Conservation (phyloP, 352 stramenopile genomes). For the Thraustochytrium sp. region DNA sequence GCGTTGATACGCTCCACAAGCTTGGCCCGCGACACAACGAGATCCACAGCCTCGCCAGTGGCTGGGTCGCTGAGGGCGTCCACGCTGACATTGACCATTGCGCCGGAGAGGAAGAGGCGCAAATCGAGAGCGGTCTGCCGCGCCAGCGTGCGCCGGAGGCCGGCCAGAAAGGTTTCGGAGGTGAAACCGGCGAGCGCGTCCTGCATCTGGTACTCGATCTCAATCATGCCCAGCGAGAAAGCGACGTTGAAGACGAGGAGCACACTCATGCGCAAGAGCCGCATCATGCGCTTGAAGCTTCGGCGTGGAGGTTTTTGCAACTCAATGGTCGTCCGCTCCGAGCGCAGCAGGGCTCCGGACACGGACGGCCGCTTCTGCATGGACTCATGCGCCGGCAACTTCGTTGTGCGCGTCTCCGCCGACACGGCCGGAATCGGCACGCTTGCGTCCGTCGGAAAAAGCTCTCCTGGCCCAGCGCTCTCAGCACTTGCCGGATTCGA, state of each 20-base stretch:
- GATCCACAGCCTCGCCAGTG: background rate
- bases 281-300: background rate
- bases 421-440: too few relatives aligned
- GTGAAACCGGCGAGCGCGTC: background rate
- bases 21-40: background rate
- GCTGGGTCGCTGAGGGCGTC: background rate
- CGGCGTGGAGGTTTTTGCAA: background rate
- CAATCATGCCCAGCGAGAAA: background rate
- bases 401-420: too few relatives aligned
- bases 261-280: background rate
- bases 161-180: background rate
- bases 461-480: too few relatives aligned
- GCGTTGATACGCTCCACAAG: background rate
- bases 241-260: background rate
- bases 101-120: background rate
- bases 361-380: background rate
- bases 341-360: background rate
- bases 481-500: too few relatives aligned
- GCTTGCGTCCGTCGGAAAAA: too few relatives aligned
- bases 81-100: background rate
- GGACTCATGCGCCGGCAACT: too few relatives aligned
- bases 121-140: background rate
- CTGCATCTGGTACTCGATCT: background rate
- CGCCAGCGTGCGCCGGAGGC: background rate
- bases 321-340: background rate